Evolutionary conservation across 306 rosid species (phyloP).

Genomic region (Inga oerstediana): DNA sequence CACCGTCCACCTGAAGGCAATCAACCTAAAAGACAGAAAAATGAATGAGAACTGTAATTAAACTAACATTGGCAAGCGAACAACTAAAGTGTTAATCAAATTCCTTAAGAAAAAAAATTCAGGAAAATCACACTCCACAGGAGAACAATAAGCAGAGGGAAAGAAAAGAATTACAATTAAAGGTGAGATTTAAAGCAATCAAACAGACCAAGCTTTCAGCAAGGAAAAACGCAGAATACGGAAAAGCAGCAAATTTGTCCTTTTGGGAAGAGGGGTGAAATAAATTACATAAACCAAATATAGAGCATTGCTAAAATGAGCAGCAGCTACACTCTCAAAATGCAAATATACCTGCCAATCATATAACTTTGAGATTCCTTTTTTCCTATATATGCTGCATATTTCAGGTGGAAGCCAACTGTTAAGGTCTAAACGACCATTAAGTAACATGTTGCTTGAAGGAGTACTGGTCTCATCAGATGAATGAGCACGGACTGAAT

Average conservation of each 20-base stretch:
- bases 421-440: slow-evolving; percentile 59
- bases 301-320: slow-evolving; percentile 13
- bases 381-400: slow-evolving; percentile 75
- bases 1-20: slow-evolving; percentile 91
- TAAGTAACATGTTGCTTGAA: slow-evolving; percentile 56
- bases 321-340: slow-evolving; percentile 21
- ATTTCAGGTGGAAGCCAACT: slow-evolving; percentile 90
- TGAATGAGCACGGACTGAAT: slow-evolving; percentile 50
- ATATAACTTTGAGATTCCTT: slow-evolving; percentile 83
- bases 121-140: slow-evolving; percentile 4
- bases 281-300: slow-evolving; percentile 17
- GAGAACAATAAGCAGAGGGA: background rate
- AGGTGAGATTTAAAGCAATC: slow-evolving; percentile 14
- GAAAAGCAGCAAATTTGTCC: background rate
- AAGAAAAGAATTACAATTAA: slow-evolving; percentile 21
- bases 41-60: slow-evolving; percentile 6
- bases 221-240: background rate
- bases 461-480: slow-evolving; percentile 66
- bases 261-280: background rate
- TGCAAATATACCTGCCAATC: slow-evolving; percentile 79
- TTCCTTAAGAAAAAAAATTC: background rate
- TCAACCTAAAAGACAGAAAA: slow-evolving; percentile 67
- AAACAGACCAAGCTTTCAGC: slow-evolving; percentile 17
- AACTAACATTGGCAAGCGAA: slow-evolving; percentile 1
- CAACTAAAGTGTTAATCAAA: slow-evolving; percentile 13